phyloP scores from a whole-genome alignment of 345 rosid species.

The Excoecaria agallocha region DNA sequence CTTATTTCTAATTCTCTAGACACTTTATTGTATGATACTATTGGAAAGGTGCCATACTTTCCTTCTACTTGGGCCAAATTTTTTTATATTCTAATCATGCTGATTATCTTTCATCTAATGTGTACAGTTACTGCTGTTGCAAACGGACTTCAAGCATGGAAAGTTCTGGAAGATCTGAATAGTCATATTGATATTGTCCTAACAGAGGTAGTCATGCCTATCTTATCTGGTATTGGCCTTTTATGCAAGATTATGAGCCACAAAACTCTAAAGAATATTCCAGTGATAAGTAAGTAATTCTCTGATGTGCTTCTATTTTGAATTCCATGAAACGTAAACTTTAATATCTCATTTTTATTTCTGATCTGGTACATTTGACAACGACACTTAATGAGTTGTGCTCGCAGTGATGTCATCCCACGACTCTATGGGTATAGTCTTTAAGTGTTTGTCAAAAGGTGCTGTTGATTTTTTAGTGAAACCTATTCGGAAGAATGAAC shows the following conservation, averaged over 20 bases:
- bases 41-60: not conserved
- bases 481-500: conserved; percentile 72
- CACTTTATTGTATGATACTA: not conserved
- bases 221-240: conserved; percentile 73
- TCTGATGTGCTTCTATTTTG: not conserved
- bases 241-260: conserved; percentile 62
- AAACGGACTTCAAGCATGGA: conserved; percentile 83
- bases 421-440: conserved; percentile 59
- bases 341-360: not conserved
- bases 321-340: not conserved
- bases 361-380: conserved; percentile 6
- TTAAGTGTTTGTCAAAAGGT: conserved; percentile 75
- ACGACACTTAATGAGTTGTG: not conserved
- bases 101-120: not conserved
- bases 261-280: conserved; percentile 65
- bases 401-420: conserved; percentile 68
- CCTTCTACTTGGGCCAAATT: not conserved
- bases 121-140: conserved; percentile 61
- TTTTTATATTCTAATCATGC: not conserved
- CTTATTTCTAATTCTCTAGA: not conserved
- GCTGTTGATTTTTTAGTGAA: conserved; percentile 76
- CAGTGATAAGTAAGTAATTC: conserved; percentile 69
- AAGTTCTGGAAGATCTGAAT: conserved; percentile 45
- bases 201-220: conserved; percentile 75
- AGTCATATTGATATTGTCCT: conserved; percentile 56